Evolutionary conservation across 768 basidiomycete genomes (phyloP).

Genomic region (Boletus subcaerulescens): DNA sequence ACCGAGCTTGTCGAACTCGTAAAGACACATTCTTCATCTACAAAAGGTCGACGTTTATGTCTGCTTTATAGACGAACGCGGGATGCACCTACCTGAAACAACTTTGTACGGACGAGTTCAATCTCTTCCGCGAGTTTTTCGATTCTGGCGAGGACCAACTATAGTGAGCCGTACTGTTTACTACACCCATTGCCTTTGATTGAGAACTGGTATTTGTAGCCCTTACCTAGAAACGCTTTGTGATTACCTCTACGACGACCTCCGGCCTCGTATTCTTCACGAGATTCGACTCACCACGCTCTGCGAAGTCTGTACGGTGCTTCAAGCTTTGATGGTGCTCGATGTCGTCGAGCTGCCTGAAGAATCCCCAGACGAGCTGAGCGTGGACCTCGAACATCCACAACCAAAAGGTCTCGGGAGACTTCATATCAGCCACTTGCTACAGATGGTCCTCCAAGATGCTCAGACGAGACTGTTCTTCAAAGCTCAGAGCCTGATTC

Average conservation of each 20-base stretch:
- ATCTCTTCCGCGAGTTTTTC: constrained; percentile 83
- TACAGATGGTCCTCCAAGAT: constrained; percentile 91
- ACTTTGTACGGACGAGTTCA: constrained; percentile 87
- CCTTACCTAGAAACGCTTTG: constrained; percentile 88
- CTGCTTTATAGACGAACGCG: constrained; percentile 63
- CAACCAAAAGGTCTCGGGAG: constrained; percentile 45
- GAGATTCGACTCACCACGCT: constrained; percentile 84
- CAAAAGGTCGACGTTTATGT: neutral
- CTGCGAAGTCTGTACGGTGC: constrained; percentile 93
- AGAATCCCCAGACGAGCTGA: constrained; percentile 33
- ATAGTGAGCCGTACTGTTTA: constrained; percentile 47
- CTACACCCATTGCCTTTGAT: constrained; percentile 6
- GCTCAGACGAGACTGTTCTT: constrained; percentile 95
- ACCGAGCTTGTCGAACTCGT: constrained; percentile 91
- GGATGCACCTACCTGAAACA: constrained; percentile 94
- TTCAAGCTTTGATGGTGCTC: constrained; percentile 94
- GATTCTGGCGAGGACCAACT: constrained; percentile 74
- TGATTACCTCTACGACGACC: constrained; percentile 92
- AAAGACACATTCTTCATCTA: constrained; percentile 9
- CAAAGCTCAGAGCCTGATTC: constrained; percentile 90
- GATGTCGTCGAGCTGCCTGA: constrained; percentile 53
- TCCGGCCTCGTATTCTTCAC: constrained; percentile 93
- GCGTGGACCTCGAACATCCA: constrained; percentile 37
- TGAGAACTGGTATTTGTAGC: constrained; percentile 39
- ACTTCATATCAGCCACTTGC: constrained; percentile 75